A percentile compares a stretch with the other conserved stretches of the same genome.
phyloP scores from a whole-genome alignment of 805 yeast genomes.

The Lipomyces chichibuensis region DNA sequence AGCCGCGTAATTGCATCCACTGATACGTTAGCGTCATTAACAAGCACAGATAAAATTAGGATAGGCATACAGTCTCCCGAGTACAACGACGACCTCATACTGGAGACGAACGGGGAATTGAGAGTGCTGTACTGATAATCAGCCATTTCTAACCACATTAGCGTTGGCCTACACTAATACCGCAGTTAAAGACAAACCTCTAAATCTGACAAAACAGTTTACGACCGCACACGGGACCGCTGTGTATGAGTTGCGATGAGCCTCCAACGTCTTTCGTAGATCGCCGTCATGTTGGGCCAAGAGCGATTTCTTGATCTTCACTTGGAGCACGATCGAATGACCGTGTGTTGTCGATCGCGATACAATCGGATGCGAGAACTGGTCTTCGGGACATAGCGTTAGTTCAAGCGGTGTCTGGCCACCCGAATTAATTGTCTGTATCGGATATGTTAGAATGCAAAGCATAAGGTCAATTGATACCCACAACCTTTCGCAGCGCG shows the following conservation, averaged over 20 bases:
- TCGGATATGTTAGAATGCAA: neutral
- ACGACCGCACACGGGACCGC: constrained; percentile 69
- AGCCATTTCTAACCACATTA: constrained; percentile 25
- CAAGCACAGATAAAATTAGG: too few species aligned
- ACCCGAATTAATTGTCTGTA: constrained; percentile 42
- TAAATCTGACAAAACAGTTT: constrained; percentile 69
- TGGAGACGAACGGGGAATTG: constrained; percentile 54
- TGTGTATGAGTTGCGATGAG: constrained; percentile 56
- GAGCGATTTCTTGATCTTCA: constrained; percentile 41
- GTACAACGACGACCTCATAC: constrained; percentile 46
- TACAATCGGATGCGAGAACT: constrained; percentile 55
- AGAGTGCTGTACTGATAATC: constrained; percentile 62
- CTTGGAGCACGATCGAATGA: constrained; percentile 41
- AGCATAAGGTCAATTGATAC: neutral
- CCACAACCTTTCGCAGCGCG: constrained; percentile 24
- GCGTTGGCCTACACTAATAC: neutral
- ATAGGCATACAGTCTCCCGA: constrained; percentile 45
- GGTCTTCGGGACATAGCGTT: constrained; percentile 44
- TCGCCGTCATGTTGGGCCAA: constrained; percentile 46
- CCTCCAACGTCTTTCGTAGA: constrained; percentile 60
- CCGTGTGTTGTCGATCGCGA: constrained; percentile 41
- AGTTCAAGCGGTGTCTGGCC: constrained; percentile 44
- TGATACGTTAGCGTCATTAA: neutral
- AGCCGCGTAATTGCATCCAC: constrained; percentile 49
- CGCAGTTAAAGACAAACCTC: constrained; percentile 64